phyloP scores from a whole-genome alignment of 805 yeast species.

The Nakazawaea sp. region DNA sequence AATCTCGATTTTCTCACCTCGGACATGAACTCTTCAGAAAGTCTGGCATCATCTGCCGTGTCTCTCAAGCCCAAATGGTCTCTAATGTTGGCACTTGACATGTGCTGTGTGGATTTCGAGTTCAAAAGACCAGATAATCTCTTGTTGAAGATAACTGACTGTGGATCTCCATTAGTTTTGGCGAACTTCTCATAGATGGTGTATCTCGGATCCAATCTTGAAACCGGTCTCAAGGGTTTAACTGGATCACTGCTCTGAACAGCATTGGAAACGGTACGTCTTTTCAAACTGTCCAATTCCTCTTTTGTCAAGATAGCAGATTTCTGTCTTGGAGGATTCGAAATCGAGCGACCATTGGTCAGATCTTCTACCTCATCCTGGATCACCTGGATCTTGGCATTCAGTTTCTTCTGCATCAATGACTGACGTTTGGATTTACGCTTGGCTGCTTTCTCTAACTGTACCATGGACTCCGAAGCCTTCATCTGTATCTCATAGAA shows the following conservation, averaged over 20 bases:
- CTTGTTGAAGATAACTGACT: conserved; percentile 4
- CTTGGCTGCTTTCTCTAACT: conserved; percentile 34
- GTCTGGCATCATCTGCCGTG: conserved; percentile 22
- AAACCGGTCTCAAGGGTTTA: conserved; percentile 41
- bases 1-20: conserved; percentile 38
- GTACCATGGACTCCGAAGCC: conserved; percentile 30
- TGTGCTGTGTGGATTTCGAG: conserved; percentile 5
- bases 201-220: conserved; percentile 52
- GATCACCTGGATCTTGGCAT: conserved; percentile 28
- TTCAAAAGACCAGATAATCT: conserved; percentile 8
- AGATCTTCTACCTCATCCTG: conserved; percentile 11
- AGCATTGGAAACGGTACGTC: conserved; percentile 41
- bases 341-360: conserved; percentile 3
- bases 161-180: conserved; percentile 11
- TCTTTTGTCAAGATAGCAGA: conserved; percentile 34
- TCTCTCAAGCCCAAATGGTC: conserved; percentile 12
- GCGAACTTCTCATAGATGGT: conserved; percentile 36
- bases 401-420: conserved; percentile 28
- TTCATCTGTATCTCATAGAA: conserved; percentile 35
- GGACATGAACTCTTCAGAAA: conserved; percentile 36
- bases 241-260: conserved; percentile 25
- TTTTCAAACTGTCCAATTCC: conserved; percentile 36
- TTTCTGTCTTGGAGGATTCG: conserved; percentile 1
- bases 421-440: conserved; percentile 34
- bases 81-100: conserved; percentile 19